Percentiles rank a stretch among this genome's conserved stretches.
Conservation (phyloP, 768 basidiomycete species). For the Suillus subalutaceus region DNA sequence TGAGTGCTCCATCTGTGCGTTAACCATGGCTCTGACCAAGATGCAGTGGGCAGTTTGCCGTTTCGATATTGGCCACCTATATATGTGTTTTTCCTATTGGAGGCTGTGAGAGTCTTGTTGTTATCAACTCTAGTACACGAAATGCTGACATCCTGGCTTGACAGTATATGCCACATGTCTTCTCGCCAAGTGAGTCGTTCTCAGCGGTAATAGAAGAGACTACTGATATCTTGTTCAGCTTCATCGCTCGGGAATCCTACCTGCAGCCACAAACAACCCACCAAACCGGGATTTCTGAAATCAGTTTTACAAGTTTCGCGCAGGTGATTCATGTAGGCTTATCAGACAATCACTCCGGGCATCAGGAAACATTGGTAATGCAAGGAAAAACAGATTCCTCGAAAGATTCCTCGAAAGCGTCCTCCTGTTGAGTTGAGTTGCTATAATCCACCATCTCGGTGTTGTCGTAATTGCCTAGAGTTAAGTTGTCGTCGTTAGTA, state of each 20-base stretch:
- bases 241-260: constrained; percentile 33
- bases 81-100: constrained; percentile 30
- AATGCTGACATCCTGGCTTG: neutral
- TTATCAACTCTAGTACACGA: neutral
- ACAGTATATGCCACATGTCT: constrained; percentile 32
- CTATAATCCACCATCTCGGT: neutral
- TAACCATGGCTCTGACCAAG: neutral
- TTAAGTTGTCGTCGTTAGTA: neutral
- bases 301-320: neutral
- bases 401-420: neutral
- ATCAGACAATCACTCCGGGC: neutral
- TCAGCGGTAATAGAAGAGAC: too few species aligned
- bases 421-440: neutral
- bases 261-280: constrained; percentile 9
- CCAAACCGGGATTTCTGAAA: neutral
- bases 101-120: constrained; percentile 21
- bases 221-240: constrained; percentile 17
- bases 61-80: constrained; percentile 22
- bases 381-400: neutral
- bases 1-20: constrained; percentile 11
- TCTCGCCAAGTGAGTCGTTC: constrained; percentile 29
- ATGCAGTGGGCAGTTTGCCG: constrained; percentile 23
- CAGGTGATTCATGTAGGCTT: neutral
- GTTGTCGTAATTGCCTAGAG: neutral
- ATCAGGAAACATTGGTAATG: neutral